A percentile compares a stretch with the other conserved stretches of the same genome.
Conservation (phyloP, 768 basidiomycete species). For the Mycena vitilis region DNA sequence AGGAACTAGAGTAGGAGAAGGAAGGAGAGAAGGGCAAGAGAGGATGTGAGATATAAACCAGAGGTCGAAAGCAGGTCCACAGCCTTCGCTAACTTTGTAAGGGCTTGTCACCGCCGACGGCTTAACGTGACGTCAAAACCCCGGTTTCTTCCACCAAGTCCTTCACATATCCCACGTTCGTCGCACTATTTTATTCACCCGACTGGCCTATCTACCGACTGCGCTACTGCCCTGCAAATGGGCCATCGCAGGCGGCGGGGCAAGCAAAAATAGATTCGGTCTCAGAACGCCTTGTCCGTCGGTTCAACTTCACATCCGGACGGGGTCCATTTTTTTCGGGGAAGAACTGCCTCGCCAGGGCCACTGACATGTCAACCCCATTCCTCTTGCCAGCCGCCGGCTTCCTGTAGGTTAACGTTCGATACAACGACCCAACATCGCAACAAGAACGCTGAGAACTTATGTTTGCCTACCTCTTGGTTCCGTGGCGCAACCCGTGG, state of each 20-base stretch:
- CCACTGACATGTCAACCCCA: conserved; percentile 18
- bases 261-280: conserved; percentile 29
- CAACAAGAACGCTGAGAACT: conserved; percentile 12
- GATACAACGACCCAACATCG: not conserved
- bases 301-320: conserved; percentile 23
- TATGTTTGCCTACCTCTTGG: not conserved
- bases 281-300: conserved; percentile 30
- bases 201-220: not conserved
- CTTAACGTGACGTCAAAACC: not conserved
- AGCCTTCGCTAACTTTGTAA: conserved; percentile 3
- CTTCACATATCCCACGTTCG: conserved; percentile 2
- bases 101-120: not conserved
- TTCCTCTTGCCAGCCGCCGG: conserved; percentile 16
- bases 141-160: not conserved
- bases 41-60: conserved; percentile 11
- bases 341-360: not conserved
- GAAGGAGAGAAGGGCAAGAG: conserved; percentile 34
- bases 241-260: too few species aligned
- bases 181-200: not conserved
- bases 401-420: conserved; percentile 1
- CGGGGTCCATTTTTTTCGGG: conserved; percentile 2
- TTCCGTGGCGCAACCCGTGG: not conserved
- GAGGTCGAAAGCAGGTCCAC: conserved; percentile 5
- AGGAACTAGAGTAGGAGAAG: conserved; percentile 40
- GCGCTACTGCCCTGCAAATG: too few species aligned